Evolutionary conservation across 1,284 basidiomycete genomes (phyloP), one percentile per base, ranked within the genome.

Genomic region (Marasmius sp.): DNA sequence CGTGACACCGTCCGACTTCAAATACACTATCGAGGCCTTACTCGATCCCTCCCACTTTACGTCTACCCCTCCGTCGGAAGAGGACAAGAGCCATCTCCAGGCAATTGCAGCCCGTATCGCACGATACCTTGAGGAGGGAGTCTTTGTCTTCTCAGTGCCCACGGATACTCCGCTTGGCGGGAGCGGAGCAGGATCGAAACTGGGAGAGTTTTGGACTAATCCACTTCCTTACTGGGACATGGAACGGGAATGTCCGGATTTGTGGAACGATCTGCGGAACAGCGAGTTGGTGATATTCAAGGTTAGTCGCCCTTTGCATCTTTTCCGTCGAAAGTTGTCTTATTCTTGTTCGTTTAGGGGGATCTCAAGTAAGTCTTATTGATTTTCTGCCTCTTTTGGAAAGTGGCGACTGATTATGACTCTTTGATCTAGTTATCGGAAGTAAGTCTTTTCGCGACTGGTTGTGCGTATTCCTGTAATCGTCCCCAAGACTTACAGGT

Each of bases 251-350:
- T 90, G 88, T 2, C 84, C 85, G 0, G 78, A 77, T 22, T 75
- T 97, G 9, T 85, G 88, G 70, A 69, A 75, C 1, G 79, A 81
- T 59, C 74, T 99, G 57, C 78, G 81, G 58, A 79, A 79, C 45
- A 91, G 92, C 63, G 85, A 84, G 11, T 78, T 99, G 12, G 95
- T 98, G 6, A 85, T 99, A 61, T 97, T 98, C 81, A 99, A 98
- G 82, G 89, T 85, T 54, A 47, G 16, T 8, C 7, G n/a, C 20
- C 37, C 75, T 63, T 18, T 47, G 6, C 14, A 62, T 3, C n/a
- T 48, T 50, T 34, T 60, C 58, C 27, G 49, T 22, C 39, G 16
- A 16, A 34, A n/a, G 37, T 45, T 57, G 4, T n/a, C 14, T 45
- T 63, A 36, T 47, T 57, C 65, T 49, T n/a, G 18, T 10, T 53